Conservation (phyloP, 164 flowering plant genomes). For the Annona squamosa region DNA sequence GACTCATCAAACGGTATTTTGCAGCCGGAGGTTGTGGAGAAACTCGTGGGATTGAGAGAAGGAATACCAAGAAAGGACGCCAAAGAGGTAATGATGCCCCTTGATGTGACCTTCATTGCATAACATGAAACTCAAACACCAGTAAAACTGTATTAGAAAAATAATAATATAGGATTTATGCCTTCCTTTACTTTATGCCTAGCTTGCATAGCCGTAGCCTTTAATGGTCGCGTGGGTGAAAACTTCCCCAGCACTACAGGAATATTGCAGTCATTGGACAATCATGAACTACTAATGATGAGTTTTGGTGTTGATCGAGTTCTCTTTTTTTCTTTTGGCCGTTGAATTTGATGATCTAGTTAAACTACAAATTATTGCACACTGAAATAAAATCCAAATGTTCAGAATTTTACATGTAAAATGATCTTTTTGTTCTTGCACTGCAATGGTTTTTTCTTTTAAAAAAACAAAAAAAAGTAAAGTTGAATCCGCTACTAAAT, state of each 20-base stretch:
- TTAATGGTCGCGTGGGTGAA: too few species aligned
- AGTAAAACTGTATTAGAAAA: neutral
- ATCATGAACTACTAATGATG: neutral
- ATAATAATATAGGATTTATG: neutral
- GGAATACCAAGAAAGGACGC: constrained; percentile 97
- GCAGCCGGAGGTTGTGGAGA: constrained; percentile 97
- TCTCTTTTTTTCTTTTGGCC: neutral
- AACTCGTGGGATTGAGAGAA: constrained; percentile 77
- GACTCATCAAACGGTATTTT: neutral
- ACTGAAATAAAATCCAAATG: neutral
- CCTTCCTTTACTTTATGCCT: too few species aligned
- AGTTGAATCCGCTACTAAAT: too few species aligned
- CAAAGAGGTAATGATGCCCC: constrained; percentile 57
- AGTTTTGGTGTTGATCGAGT: neutral
- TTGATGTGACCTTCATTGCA: neutral
- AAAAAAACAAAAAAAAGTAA: too few species aligned
- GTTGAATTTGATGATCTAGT: neutral
- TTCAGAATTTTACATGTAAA: neutral
- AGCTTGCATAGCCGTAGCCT: too few species aligned
- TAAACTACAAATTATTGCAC: neutral
- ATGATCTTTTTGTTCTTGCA: neutral
- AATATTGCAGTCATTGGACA: neutral
- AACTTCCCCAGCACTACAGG: neutral
- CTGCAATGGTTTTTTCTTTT: neutral
- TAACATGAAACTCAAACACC: neutral